Base-by-base conservation (phyloP, 352 stramenopile species). In the Globisporangium spinosum region DNA sequence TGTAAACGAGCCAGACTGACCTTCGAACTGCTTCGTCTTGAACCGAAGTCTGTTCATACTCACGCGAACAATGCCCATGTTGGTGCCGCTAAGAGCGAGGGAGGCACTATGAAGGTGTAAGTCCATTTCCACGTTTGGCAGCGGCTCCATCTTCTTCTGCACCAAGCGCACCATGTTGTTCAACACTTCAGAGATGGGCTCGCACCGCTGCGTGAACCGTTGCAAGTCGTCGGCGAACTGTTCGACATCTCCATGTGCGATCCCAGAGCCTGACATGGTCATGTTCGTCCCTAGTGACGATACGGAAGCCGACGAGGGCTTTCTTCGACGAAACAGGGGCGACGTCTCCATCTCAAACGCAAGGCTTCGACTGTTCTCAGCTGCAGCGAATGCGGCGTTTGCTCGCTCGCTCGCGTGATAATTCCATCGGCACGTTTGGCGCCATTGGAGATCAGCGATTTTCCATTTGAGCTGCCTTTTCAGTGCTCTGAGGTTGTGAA, bases 1-100 rank as follows among this genome's bases (percentile, higher is more conserved):
- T 5, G 83, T 74, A 10, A 87, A 83, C 2, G 80, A 80, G 0
- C 85, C 87, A 2, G 84, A 93, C 22, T 88, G 76, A 35, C 92
- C 83, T 65, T 93, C 80, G 49, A 83, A 88, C 58, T 90, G 77
- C 70, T 89, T 81, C 70, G 91, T 80, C 49, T 80, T 86, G 55
- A 91, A 80, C 29, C 70, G 73, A 13, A 94, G 72, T 1, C 74
- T 71, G 0, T 65, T 70, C 62, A 87, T 75, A 40, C 73, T 68
- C 22, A 81, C 73, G 10, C 75, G 75, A 45, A 93, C 34, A 58
- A 95, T 92, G 43, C 89, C 81, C n/a, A 76, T 72, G 47, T 79
- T 90, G 3, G 79, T 69, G 12, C 78, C 72, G 47, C 77, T 90
- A 10, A 95, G 70, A 22, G 75, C 85, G 22, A 95, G 69, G 5